Base-by-base conservation (phyloP, 2,329 filamentous ascomycete genomes). In the Colletotrichum simmondsii region DNA sequence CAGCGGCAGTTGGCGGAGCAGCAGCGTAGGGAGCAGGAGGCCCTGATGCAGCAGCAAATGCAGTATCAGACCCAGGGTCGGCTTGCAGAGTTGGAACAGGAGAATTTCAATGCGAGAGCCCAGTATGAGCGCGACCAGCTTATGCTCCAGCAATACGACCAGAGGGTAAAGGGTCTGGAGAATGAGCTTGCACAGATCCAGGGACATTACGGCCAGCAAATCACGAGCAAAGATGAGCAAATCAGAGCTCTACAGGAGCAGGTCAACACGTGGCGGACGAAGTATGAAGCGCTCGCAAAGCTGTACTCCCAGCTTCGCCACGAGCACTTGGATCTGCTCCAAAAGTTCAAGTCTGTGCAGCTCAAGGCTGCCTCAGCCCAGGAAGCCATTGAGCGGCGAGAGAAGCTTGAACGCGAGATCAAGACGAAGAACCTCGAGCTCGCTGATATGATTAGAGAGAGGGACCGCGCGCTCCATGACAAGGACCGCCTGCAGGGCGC, bases 351-450 rank as follows among this genome's bases (percentile, higher is more conserved):
- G 88, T 89, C 92, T 7, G 94, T 98, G 49, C 97, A 98, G 82
- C 89, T 98, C 75, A 99, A 98, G 87, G 97, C 97, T 2, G 95
- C 96, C 19, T 98, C 95, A 5, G 97, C 97, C 0, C 96, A 98
- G 81, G 97, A 99, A 85, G 97, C 97, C 1, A 98, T 98, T 75
- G 97, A 98, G 70, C 92, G 91, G 77, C 92, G 96, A 10, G 97
- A 99, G 85, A 98, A 97, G 86, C 89, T 99, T 65, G 95, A 98
- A 85, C 93, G 96, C 42, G 97, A 99, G 85, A 93, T 99, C 81
- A 99, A 99, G 90, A 98, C 96, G 35, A 99, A 99, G 90, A 99
- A 99, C 80, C 87, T 99, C n/a, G 97, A 99, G 83, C 85, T 99
- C 74, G 97, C 97, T 37, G 95, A 98, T 81, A 98, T 99, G 97